These are phyloP conservation scores for Phytopythium boreale DNA, from an alignment of 352 stramenopile genomes.

Conservation along the genomic window DNA sequence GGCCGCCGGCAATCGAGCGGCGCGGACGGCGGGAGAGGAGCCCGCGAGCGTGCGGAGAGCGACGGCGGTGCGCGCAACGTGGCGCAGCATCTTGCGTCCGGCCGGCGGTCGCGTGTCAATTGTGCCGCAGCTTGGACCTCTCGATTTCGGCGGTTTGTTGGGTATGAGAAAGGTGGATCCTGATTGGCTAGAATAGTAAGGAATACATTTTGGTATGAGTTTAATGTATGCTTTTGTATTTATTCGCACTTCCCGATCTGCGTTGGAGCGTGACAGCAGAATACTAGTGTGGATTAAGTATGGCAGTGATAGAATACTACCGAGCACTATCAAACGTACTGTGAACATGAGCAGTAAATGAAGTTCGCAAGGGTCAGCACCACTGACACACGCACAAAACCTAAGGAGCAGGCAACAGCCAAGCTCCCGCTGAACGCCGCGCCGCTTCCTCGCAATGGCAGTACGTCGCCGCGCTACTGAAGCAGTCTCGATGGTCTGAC, in stretches of 20 bases:
- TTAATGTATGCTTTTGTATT: no score
- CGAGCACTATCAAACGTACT: no score
- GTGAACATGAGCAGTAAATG: no score
- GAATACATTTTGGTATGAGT: background rate
- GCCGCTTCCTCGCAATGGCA: no score
- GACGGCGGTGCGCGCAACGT: background rate
- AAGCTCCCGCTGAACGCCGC: no score
- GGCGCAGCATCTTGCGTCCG: background rate
- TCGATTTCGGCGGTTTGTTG: background rate
- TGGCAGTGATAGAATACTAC: no score
- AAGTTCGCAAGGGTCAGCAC: no score
- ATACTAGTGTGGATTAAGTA: no score
- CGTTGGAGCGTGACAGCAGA: no score
- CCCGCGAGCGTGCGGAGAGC: background rate
- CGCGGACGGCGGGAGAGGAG: background rate
- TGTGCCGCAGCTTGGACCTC: conserved; percentile 2
- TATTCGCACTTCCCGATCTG: no score
- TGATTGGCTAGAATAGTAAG: background rate
- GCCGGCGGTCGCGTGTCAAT: background rate
- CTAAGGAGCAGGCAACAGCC: background rate
- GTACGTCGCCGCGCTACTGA: background rate
- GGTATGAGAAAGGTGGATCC: background rate
- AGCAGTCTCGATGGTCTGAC: background rate
- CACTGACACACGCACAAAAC: background rate
- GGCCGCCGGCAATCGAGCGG: background rate